Percentiles rank a stretch among this genome's conserved stretches.
phyloP scores from a whole-genome alignment of 2,329 filamentous ascomycete species.

The Sporothrix globosa region DNA sequence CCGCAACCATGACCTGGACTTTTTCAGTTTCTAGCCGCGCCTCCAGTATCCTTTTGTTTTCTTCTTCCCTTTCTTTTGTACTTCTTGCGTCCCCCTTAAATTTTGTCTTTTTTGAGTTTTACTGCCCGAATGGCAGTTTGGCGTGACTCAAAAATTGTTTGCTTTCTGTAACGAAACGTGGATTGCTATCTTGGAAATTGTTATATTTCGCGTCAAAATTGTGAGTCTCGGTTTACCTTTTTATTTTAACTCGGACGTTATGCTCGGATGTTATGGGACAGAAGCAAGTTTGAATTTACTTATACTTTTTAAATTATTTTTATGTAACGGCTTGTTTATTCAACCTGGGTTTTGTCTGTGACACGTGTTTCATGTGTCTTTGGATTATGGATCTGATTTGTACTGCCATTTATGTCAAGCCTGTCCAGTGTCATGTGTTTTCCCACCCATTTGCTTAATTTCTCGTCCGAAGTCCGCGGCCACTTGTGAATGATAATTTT shows the following conservation, averaged over 20 bases:
- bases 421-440: too few relatives aligned
- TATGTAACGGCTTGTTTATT: too few relatives aligned
- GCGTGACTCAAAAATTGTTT: neutral
- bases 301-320: neutral
- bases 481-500: too few relatives aligned
- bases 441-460: too few relatives aligned
- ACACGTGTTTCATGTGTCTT: neutral
- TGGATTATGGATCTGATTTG: neutral
- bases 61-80: neutral
- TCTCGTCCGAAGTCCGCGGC: too few relatives aligned
- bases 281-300: neutral
- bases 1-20: slow-evolving; percentile 48
- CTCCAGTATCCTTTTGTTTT: neutral
- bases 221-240: neutral
- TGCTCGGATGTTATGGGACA: neutral
- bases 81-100: neutral
- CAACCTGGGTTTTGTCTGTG: neutral
- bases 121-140: neutral
- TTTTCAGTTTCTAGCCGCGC: slow-evolving; percentile 44
- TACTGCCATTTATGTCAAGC: neutral
- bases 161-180: neutral
- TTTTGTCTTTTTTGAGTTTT: slow-evolving; percentile 13
- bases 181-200: slow-evolving; percentile 17
- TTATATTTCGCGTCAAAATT: neutral
- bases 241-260: neutral